phyloP scores from a whole-genome alignment of 768 basidiomycete species.

The Russula emetica region DNA sequence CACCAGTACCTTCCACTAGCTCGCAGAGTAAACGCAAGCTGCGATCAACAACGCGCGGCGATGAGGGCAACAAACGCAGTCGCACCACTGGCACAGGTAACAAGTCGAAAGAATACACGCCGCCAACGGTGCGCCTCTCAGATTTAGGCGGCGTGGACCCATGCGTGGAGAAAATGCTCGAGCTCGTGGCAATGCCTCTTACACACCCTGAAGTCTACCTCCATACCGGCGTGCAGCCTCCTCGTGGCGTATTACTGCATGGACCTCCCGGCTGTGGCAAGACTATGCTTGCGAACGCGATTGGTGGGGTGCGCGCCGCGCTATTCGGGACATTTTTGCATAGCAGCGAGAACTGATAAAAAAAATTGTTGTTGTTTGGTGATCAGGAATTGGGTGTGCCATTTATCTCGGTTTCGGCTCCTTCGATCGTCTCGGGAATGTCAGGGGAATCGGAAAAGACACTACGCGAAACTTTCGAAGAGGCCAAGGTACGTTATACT shows the following conservation, averaged over 20 bases:
- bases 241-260: slow-evolving; percentile 86
- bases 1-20: slow-evolving; percentile 27
- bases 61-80: slow-evolving; percentile 56
- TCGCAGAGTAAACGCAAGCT: slow-evolving; percentile 57
- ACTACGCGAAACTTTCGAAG: slow-evolving; percentile 91
- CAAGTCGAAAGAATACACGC: slow-evolving; percentile 59
- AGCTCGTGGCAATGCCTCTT: slow-evolving; percentile 94
- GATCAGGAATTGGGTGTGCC: slow-evolving; percentile 84
- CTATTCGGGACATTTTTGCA: no score
- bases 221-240: slow-evolving; percentile 88
- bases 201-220: slow-evolving; percentile 94
- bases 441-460: slow-evolving; percentile 98
- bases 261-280: slow-evolving; percentile 98
- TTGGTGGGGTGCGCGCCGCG: slow-evolving; percentile 72
- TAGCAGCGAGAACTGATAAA: neutral
- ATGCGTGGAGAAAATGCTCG: slow-evolving; percentile 89
- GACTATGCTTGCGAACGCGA: slow-evolving; percentile 88
- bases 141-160: slow-evolving; percentile 84
- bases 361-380: neutral
- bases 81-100: slow-evolving; percentile 34
- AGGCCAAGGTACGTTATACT: slow-evolving; percentile 68
- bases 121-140: slow-evolving; percentile 71
- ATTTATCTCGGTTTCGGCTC: slow-evolving; percentile 92
- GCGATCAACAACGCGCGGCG: slow-evolving; percentile 49
- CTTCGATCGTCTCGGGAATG: slow-evolving; percentile 96